Evolutionary conservation across 2,329 filamentous ascomycete genomes (phyloP).

Genomic region (Cyphellophora attinorum): DNA sequence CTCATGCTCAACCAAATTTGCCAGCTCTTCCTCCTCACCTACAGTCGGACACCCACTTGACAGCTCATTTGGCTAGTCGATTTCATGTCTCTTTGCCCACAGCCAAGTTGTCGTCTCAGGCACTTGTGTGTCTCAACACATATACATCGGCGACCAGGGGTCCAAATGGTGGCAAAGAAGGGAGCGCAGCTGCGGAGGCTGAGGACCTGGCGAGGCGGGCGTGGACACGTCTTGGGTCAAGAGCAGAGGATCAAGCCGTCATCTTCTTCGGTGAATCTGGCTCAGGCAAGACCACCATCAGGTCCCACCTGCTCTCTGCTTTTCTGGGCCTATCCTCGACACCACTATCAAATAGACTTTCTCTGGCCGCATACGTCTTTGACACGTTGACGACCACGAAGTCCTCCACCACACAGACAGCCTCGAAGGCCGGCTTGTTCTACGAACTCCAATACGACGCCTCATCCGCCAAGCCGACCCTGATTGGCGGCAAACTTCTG

Average conservation of each 20-base stretch:
- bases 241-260: conserved; percentile 86
- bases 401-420: conserved; percentile 86
- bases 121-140: conserved; percentile 84
- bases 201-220: conserved; percentile 85
- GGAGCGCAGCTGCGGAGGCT: conserved; percentile 82
- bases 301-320: conserved; percentile 76
- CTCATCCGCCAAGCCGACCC: conserved; percentile 69
- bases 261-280: conserved; percentile 93
- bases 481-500: conserved; percentile 89
- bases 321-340: conserved; percentile 85
- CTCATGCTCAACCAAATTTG: conserved; percentile 73
- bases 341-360: conserved; percentile 84
- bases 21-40: conserved; percentile 71
- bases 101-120: conserved; percentile 81
- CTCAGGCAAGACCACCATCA: conserved; percentile 88
- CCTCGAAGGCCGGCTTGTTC: conserved; percentile 90
- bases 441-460: conserved; percentile 97
- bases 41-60: conserved; percentile 42
- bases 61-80: conserved; percentile 41
- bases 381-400: conserved; percentile 96
- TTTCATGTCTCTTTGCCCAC: conserved; percentile 89
- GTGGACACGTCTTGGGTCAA: conserved; percentile 72
- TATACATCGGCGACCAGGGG: conserved; percentile 84
- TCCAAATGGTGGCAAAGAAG: conserved; percentile 81
- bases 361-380: conserved; percentile 88